Evolutionary conservation across 2,329 filamentous ascomycete genomes (phyloP), one percentile per base, ranked within the genome.

Genomic region (Venturia carpophila): DNA sequence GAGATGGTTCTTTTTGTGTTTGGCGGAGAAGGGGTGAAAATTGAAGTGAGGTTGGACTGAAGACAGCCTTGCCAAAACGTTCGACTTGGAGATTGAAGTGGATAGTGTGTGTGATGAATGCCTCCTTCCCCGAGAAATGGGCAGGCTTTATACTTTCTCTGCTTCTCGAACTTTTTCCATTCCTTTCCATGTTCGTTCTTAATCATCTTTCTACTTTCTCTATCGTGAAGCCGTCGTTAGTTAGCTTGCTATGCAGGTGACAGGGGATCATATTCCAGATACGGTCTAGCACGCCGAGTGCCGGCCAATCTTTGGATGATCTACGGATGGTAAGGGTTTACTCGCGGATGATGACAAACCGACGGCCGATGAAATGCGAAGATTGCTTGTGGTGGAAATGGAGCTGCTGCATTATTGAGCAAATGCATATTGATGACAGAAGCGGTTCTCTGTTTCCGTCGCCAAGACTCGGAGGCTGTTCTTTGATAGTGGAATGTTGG

Each of bases 261-360:
- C 60, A 42, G 9, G 42, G 60, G 39, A 61, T 39, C 60, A 42
- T 42, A 27, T 61, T 39, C 60, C n/a, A 3, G 13, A 61, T 43
- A 1, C 60, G 60, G 4, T 21, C 43, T 61, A 61, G 60, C 37
- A 17, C 4, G 11, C 1, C 24, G 21, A 27, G 1, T 1, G 11
- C 13, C 13, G 24, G 15, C 47, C 3, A 52, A 52, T 52, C 21
- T 27, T 15, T 13, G 11, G 15, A 5, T 27, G 21, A 24, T 27
- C 10, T 52, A 27, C 10, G 11, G n/a, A 21, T 13, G 3, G 30
- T 34, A 34, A 49, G 47, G 47, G 21, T 52, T 5, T 10, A 52
- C 47, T 15, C 24, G 3, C 21, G 13, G n/a, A 30, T 7, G 47
- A 13, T 52, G 47, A 52, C 47, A 52, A 52, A 52, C 9, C 21